Conservation (phyloP, 768 basidiomycete genomes). For the Amanita molliuscula region DNA sequence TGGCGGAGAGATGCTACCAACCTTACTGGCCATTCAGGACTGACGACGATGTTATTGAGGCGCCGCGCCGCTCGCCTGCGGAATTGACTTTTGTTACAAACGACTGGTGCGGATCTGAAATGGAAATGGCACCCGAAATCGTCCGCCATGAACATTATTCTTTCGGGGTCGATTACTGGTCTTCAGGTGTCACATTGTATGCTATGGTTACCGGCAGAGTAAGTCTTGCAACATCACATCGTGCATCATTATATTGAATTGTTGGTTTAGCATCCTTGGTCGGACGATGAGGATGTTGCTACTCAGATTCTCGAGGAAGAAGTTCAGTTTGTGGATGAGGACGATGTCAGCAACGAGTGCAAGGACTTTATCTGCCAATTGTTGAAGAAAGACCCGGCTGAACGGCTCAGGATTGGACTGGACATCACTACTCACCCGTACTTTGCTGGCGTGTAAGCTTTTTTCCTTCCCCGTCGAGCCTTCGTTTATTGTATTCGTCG, state of each 20-base stretch:
- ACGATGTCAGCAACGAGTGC: constrained; percentile 16
- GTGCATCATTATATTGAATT: not conserved
- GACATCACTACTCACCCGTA: constrained; percentile 21
- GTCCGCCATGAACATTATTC: constrained; percentile 15
- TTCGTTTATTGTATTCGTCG: not conserved
- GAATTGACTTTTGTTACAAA: constrained; percentile 18
- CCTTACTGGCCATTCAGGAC: constrained; percentile 22
- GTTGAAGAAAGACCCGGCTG: constrained; percentile 17
- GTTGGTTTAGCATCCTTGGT: constrained; percentile 6
- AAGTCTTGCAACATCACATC: constrained; percentile 1
- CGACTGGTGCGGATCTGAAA: constrained; percentile 18
- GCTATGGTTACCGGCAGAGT: constrained; percentile 55
- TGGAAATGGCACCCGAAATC: constrained; percentile 24
- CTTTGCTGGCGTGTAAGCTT: constrained; percentile 20
- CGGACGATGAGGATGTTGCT: constrained; percentile 11
- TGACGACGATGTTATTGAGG: constrained; percentile 13
- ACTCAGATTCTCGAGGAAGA: constrained; percentile 12
- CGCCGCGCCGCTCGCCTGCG: constrained; percentile 12
- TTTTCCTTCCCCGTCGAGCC: not conserved
- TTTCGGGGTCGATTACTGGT: constrained; percentile 59
- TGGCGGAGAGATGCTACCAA: constrained; percentile 19
- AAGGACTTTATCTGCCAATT: constrained; percentile 20
- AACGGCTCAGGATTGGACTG: constrained; percentile 16
- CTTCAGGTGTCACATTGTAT: constrained; percentile 64
- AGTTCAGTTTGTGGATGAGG: constrained; percentile 13